A percentile compares a stretch with the other conserved stretches of the same genome.
These are phyloP conservation scores for Paraconiothyrium sp. DNA, from an alignment of 2,329 filamentous ascomycete species.

Conservation along the genomic window DNA sequence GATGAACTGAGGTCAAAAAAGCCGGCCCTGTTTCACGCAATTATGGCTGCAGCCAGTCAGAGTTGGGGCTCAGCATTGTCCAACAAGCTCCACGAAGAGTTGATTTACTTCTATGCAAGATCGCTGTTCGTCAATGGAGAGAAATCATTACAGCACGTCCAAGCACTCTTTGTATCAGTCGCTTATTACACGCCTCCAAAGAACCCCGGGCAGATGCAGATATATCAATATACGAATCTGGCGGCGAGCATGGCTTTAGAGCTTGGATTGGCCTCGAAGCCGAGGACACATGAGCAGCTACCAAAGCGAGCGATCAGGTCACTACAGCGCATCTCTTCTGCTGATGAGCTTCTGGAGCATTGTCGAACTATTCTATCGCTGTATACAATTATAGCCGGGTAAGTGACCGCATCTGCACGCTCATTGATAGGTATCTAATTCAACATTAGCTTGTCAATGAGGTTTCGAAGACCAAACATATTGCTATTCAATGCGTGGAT, in stretches of 20 bases:
- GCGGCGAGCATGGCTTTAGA: constrained; percentile 49
- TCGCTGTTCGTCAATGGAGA: constrained; percentile 49
- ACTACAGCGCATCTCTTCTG: constrained; percentile 45
- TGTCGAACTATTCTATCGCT: constrained; percentile 45
- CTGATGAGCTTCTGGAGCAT: constrained; percentile 47
- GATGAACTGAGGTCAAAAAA: constrained; percentile 41
- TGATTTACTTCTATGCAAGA: constrained; percentile 44
- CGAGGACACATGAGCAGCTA: constrained; percentile 49
- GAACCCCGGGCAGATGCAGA: constrained; percentile 42
- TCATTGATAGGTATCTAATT: constrained; percentile 8
- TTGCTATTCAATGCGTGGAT: constrained; percentile 49
- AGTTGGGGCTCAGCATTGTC: constrained; percentile 43
- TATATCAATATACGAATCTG: constrained; percentile 48
- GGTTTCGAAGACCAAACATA: constrained; percentile 46
- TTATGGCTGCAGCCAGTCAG: constrained; percentile 50
- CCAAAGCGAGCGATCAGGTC: constrained; percentile 44
- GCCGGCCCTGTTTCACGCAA: constrained; percentile 46
- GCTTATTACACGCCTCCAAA: constrained; percentile 47
- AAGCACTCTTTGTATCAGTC: constrained; percentile 47
- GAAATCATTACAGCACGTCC: constrained; percentile 47
- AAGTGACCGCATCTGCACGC: not conserved
- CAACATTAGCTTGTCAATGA: constrained; percentile 37
- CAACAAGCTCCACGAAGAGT: constrained; percentile 45
- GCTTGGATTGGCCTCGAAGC: constrained; percentile 48
- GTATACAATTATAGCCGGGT: constrained; percentile 46